Evolutionary conservation across 257 asterid genomes (phyloP).

Genomic region (Handroanthus guayacan): DNA sequence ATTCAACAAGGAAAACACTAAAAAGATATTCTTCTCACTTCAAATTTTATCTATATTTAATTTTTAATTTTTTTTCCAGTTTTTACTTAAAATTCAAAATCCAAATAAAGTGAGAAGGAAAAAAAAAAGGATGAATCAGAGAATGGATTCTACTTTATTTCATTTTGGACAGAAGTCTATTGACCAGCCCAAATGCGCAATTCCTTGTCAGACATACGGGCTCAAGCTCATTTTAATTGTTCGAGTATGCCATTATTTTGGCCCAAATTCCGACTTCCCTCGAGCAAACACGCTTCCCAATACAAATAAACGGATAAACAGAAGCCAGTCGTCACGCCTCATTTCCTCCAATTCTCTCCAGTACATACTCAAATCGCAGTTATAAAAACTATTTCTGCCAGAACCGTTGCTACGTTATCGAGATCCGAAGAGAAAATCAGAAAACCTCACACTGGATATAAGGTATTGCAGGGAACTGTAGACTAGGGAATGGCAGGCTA

Average conservation of each 20-base stretch:
- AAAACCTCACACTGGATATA: not conserved
- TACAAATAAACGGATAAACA: slow-evolving; percentile 29
- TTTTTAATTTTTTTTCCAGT: no score
- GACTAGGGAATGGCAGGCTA: slow-evolving; percentile 26
- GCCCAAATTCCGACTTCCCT: not conserved
- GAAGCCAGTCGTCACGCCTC: not conserved
- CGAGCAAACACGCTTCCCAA: slow-evolving; percentile 39
- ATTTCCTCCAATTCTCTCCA: slow-evolving; percentile 24
- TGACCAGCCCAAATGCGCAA: no score
- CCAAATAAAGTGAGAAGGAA: no score
- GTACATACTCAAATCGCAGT: not conserved
- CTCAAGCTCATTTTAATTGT: not conserved
- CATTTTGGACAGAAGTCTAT: no score
- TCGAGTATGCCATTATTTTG: not conserved
- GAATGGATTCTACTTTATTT: no score
- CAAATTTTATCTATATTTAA: no score
- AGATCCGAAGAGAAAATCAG: not conserved
- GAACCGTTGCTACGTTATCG: not conserved
- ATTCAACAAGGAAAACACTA: no score
- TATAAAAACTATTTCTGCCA: not conserved
- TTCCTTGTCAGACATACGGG: not conserved
- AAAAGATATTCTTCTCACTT: not conserved
- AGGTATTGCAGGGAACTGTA: slow-evolving; percentile 21
- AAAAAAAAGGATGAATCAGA: no score
- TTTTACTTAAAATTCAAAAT: no score